These are phyloP conservation scores for Bocquillonia castaneifolia DNA, from an alignment of 441 rosid species.

Conservation along the genomic window DNA sequence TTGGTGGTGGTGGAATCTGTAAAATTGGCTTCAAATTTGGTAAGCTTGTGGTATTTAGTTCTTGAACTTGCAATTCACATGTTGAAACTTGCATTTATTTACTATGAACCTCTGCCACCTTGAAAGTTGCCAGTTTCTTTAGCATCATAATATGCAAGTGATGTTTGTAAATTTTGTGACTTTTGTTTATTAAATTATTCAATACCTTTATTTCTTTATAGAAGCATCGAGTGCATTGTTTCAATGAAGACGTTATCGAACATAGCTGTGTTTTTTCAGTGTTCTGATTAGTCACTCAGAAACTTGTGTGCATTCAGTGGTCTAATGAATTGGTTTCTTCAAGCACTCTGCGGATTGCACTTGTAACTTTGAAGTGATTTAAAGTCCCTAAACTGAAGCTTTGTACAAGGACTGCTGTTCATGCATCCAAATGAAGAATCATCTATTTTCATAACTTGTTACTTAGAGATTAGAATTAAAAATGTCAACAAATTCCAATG, in stretches of 20 bases:
- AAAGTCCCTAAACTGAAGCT: neutral
- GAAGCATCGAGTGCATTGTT: neutral
- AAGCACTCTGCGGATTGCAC: neutral
- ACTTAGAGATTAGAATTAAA: too few species aligned
- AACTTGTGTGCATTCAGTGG: conserved; percentile 2
- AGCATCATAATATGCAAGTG: too few species aligned
- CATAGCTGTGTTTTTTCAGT: neutral
- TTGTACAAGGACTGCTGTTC: neutral
- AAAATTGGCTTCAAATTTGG: neutral
- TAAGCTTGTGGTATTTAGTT: neutral
- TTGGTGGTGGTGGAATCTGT: neutral
- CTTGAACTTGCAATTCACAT: neutral
- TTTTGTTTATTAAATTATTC: too few species aligned
- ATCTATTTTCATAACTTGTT: too few species aligned
- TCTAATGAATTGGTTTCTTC: neutral
- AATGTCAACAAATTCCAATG: neutral
- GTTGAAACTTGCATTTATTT: neutral
- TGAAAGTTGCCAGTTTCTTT: too few species aligned
- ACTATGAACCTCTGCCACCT: too few species aligned
- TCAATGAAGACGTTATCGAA: too few species aligned
- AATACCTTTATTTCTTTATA: too few species aligned
- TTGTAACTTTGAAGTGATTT: neutral
- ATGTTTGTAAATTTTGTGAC: too few species aligned
- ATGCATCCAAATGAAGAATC: too few species aligned
- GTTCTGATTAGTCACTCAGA: neutral